Conservation (phyloP, 306 rosid species). For the Glycyrrhiza uralensis region DNA sequence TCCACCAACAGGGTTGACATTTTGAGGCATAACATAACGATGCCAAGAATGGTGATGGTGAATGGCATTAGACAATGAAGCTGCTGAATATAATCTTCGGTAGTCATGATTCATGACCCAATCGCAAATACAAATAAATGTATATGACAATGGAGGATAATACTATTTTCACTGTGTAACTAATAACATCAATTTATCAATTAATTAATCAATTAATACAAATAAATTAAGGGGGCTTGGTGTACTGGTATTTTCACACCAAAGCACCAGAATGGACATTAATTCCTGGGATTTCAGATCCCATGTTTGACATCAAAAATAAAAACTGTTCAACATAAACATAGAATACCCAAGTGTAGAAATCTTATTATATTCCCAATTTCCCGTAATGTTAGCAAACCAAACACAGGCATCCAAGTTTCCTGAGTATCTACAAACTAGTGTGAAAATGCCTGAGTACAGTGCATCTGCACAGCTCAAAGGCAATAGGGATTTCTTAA, state of each 20-base stretch:
- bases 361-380: slow-evolving; percentile 14
- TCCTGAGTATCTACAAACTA: not conserved
- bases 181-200: too few relatives aligned
- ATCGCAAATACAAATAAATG: not conserved
- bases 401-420: not conserved
- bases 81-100: not conserved
- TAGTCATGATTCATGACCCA: not conserved
- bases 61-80: slow-evolving; percentile 9
- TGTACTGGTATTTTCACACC: not conserved
- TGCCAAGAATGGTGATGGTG: not conserved
- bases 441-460: not conserved
- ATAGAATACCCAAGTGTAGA: not conserved
- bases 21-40: not conserved
- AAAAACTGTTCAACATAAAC: not conserved
- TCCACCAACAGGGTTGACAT: not conserved
- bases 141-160: not conserved
- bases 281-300: not conserved
- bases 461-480: not conserved
- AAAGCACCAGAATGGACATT: not conserved
- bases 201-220: slow-evolving; percentile 14
- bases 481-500: slow-evolving; percentile 16
- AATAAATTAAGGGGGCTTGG: not conserved
- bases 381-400: not conserved
- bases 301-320: not conserved
- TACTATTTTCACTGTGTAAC: not conserved